phyloP scores from a whole-genome alignment of 1,139 yeast species.

The Komagataea norvegica region DNA sequence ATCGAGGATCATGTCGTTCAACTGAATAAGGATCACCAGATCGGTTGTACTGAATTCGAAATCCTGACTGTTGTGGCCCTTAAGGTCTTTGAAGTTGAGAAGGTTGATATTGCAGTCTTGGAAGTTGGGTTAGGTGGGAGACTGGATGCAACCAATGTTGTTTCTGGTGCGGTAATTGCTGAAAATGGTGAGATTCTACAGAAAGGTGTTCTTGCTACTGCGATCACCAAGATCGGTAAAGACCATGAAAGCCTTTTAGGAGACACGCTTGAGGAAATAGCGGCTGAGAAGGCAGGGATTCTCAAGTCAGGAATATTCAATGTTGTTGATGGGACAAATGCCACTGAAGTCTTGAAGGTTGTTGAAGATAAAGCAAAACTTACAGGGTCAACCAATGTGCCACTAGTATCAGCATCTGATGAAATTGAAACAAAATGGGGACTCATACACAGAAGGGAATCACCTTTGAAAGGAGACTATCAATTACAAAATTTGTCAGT shows the following conservation, averaged over 20 bases:
- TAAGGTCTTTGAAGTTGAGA: constrained; percentile 55
- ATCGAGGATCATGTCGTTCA: constrained; percentile 34
- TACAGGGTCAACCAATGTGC: constrained; percentile 8
- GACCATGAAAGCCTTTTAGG: constrained; percentile 84
- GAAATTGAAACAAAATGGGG: constrained; percentile 26
- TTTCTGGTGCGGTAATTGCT: constrained; percentile 25
- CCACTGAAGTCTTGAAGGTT: constrained; percentile 42
- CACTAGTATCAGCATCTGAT: constrained; percentile 10
- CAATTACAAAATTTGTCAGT: constrained; percentile 67
- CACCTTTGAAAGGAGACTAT: constrained; percentile 68
- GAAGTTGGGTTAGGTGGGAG: constrained; percentile 94
- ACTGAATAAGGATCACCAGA: constrained; percentile 33
- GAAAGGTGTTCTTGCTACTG: constrained; percentile 56
- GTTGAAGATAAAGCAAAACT: constrained; percentile 27
- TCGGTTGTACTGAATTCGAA: constrained; percentile 86
- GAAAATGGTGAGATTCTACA: constrained; percentile 15
- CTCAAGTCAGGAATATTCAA: constrained; percentile 57
- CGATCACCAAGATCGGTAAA: constrained; percentile 76
- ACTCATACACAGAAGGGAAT: constrained; percentile 23
- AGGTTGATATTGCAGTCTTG: constrained; percentile 67
- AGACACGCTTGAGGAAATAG: constrained; percentile 54
- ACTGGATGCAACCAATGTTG: constrained; percentile 80
- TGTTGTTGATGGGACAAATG: constrained; percentile 71
- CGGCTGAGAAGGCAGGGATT: constrained; percentile 80
- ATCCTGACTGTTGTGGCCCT: constrained; percentile 79